A percentile compares a stretch with the other conserved stretches of the same genome.
These are phyloP conservation scores for Russula ochroleuca DNA, from an alignment of 768 basidiomycete species.

Conservation along the genomic window DNA sequence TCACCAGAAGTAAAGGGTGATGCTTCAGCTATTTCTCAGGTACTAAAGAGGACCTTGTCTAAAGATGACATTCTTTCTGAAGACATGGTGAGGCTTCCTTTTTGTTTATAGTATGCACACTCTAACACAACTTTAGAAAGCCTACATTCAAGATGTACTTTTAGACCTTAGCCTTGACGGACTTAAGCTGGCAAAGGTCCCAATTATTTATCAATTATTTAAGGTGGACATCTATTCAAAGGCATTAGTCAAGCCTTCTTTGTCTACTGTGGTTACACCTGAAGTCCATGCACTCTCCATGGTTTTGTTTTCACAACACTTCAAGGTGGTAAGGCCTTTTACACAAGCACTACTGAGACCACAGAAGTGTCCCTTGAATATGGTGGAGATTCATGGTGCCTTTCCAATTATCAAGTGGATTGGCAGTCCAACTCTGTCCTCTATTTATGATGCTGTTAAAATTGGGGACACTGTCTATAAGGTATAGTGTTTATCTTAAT, in stretches of 20 bases:
- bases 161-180: constrained; percentile 4
- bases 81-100: not conserved
- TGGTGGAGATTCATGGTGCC: constrained; percentile 33
- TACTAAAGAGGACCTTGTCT: constrained; percentile 1
- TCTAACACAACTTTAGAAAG: not conserved
- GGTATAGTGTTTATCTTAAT: constrained; percentile 40
- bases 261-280: constrained; percentile 20
- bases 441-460: constrained; percentile 34
- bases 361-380: not conserved
- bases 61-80: constrained; percentile 2
- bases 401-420: constrained; percentile 27
- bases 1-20: not conserved
- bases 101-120: no score
- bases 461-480: constrained; percentile 57
- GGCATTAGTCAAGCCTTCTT: not conserved
- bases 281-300: constrained; percentile 5
- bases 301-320: constrained; percentile 6
- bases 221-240: constrained; percentile 25
- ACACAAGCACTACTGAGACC: not conserved
- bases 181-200: not conserved
- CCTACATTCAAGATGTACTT: constrained; percentile 6
- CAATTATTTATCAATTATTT: not conserved
- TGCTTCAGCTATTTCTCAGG: not conserved
- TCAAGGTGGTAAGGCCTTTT: not conserved
- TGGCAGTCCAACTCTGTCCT: not conserved